These are phyloP conservation scores for Cryoendolithus antarcticus DNA, from an alignment of 2,329 filamentous ascomycete species.

Conservation along the genomic window DNA sequence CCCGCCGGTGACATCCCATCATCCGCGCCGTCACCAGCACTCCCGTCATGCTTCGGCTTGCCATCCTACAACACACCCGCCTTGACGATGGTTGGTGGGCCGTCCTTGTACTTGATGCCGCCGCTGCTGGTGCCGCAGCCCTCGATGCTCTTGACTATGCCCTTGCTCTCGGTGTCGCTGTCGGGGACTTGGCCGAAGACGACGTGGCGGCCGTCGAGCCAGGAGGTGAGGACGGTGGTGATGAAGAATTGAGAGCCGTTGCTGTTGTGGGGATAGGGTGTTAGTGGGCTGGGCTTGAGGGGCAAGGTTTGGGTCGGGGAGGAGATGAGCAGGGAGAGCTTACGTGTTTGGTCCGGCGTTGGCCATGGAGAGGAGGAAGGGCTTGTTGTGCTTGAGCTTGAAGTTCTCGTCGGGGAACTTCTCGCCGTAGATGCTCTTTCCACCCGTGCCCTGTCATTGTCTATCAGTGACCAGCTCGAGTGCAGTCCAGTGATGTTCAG, in stretches of 20 bases:
- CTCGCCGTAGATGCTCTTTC: constrained; percentile 92
- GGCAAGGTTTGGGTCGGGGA: background rate
- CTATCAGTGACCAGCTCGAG: background rate
- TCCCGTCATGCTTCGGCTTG: background rate
- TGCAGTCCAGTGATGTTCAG: background rate
- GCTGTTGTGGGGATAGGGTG: constrained; percentile 28
- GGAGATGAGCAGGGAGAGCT: constrained; percentile 17
- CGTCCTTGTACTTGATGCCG: constrained; percentile 37
- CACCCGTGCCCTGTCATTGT: constrained; percentile 67
- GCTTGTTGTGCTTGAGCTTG: constrained; percentile 75
- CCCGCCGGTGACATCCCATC: no score
- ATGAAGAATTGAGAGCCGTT: constrained; percentile 66
- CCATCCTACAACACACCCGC: constrained; percentile 29
- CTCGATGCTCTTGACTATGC: constrained; percentile 48
- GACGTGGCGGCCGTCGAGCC: constrained; percentile 71
- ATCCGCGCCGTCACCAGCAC: no score
- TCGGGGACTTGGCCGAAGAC: constrained; percentile 63
- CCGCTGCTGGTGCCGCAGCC: constrained; percentile 43
- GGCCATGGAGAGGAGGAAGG: constrained; percentile 94
- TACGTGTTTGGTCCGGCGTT: constrained; percentile 95
- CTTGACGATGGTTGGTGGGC: constrained; percentile 40
- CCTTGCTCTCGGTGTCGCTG: constrained; percentile 40
- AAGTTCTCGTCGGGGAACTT: constrained; percentile 99
- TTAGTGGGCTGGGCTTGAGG: background rate
- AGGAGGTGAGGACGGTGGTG: constrained; percentile 54